These are phyloP conservation scores for Cyanidiococcus yangmingshanensis DNA, from an alignment of 23 red algal species.

Conservation along the genomic window DNA sequence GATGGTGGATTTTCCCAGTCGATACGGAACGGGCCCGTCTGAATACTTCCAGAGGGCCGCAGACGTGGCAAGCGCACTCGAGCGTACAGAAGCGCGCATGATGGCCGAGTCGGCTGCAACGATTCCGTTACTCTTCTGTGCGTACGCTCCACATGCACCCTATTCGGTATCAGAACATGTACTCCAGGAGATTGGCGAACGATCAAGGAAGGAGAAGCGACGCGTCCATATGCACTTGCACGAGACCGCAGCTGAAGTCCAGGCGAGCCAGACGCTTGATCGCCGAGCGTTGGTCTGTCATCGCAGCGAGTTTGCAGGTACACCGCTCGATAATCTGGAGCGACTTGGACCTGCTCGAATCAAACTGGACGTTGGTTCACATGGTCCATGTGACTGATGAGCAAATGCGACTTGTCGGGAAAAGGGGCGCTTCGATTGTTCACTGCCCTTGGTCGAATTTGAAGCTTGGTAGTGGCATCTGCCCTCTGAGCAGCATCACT, in stretches of 20 bases:
- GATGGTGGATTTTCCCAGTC: slow-evolving; percentile 55
- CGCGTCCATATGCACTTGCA: slow-evolving; percentile 90
- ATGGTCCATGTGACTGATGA: slow-evolving; percentile 73
- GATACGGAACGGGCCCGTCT: slow-evolving; percentile 31
- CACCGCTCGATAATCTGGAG: slow-evolving; percentile 67
- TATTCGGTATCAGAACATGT: slow-evolving; percentile 63
- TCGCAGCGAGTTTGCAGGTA: slow-evolving; percentile 36
- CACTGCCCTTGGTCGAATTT: slow-evolving; percentile 88
- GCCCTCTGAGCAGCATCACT: slow-evolving; percentile 51
- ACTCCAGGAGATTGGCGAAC: slow-evolving; percentile 31
- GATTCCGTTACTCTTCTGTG: slow-evolving; percentile 41
- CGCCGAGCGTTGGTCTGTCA: slow-evolving; percentile 56
- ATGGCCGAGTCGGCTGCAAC: neutral
- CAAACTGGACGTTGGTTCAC: slow-evolving; percentile 55
- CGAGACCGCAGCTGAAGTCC: slow-evolving; percentile 74
- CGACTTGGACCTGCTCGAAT: slow-evolving; percentile 44
- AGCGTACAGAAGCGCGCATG: neutral
- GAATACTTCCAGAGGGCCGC: slow-evolving; percentile 56
- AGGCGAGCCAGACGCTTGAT: slow-evolving; percentile 41
- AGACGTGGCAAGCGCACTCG: slow-evolving; percentile 24
- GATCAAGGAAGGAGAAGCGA: slow-evolving; percentile 21
- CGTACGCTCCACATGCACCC: slow-evolving; percentile 87
- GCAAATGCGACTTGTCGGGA: slow-evolving; percentile 52
- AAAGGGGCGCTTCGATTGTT: slow-evolving; percentile 47
- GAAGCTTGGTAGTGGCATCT: slow-evolving; percentile 87